Conservation (phyloP, 2,329 filamentous ascomycete species). For the Tolypocladium cylindrosporum region DNA sequence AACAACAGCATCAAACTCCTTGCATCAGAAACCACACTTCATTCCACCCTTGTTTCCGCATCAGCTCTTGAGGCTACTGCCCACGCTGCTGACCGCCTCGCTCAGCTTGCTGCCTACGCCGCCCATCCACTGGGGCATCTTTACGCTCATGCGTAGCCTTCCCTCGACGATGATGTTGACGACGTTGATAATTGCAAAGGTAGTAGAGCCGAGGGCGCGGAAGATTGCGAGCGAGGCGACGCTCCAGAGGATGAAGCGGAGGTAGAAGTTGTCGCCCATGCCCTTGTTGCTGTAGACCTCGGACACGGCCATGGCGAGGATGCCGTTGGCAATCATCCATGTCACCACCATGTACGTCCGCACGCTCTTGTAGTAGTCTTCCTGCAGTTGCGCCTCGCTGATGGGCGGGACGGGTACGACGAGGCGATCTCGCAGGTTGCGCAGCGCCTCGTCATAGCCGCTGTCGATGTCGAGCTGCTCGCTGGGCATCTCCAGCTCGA, state of each 20-base stretch:
- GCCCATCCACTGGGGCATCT: constrained; percentile 34
- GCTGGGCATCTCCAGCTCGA: constrained; percentile 94
- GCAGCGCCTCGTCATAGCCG: constrained; percentile 91
- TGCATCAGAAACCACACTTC: neutral
- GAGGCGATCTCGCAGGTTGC: constrained; percentile 87
- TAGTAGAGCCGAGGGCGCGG: constrained; percentile 69
- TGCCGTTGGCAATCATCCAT: constrained; percentile 88
- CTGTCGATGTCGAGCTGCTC: constrained; percentile 98
- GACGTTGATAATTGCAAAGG: constrained; percentile 75
- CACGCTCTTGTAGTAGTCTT: constrained; percentile 97
- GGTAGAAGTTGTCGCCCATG: constrained; percentile 77
- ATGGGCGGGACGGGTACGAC: constrained; percentile 57
- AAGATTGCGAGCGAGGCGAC: constrained; percentile 83
- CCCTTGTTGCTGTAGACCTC: constrained; percentile 69
- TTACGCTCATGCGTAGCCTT: constrained; percentile 52
- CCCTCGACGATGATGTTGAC: constrained; percentile 83
- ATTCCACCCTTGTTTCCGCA: neutral
- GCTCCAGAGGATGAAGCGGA: constrained; percentile 86
- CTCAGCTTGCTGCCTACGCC: constrained; percentile 32
- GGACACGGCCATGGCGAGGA: constrained; percentile 85
- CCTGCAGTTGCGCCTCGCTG: constrained; percentile 77
- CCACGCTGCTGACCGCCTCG: constrained; percentile 39
- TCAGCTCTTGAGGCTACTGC: constrained; percentile 30
- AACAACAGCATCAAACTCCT: neutral
- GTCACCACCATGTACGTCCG: constrained; percentile 95